These are phyloP conservation scores for Trichoderma afroharzianum DNA, from an alignment of 2,329 filamentous ascomycete species.

Conservation along the genomic window DNA sequence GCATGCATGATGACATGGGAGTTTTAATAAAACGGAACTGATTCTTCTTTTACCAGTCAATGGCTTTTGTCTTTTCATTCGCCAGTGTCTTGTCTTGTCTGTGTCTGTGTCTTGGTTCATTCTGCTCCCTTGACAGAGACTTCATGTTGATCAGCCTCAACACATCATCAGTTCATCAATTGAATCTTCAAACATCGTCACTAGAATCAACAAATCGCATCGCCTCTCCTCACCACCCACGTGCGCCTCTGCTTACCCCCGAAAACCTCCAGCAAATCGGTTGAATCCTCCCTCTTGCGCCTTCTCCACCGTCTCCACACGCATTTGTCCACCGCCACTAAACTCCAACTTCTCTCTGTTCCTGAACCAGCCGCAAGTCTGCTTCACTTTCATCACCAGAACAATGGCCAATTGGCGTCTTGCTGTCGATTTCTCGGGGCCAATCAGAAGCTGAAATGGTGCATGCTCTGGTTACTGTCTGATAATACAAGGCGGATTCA, in stretches of 20 bases:
- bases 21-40: neutral
- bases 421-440: too few species aligned
- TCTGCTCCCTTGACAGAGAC: neutral
- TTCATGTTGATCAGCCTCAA: neutral
- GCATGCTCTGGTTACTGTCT: neutral
- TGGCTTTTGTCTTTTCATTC: too few species aligned
- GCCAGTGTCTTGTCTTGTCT: neutral
- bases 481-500: neutral
- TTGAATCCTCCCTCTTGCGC: neutral
- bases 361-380: neutral
- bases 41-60: neutral
- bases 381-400: neutral
- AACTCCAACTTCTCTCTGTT: neutral
- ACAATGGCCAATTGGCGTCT: neutral
- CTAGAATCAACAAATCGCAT: neutral
- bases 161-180: neutral
- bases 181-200: neutral
- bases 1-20: neutral
- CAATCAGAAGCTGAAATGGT: neutral
- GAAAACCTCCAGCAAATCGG: neutral
- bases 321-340: conserved; percentile 10
- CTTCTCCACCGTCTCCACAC: conserved; percentile 10
- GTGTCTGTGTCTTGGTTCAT: neutral
- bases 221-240: neutral
- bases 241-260: neutral